Base-by-base conservation (phyloP, 495 filamentous ascomycete species). In the Terfezia boudieri region DNA sequence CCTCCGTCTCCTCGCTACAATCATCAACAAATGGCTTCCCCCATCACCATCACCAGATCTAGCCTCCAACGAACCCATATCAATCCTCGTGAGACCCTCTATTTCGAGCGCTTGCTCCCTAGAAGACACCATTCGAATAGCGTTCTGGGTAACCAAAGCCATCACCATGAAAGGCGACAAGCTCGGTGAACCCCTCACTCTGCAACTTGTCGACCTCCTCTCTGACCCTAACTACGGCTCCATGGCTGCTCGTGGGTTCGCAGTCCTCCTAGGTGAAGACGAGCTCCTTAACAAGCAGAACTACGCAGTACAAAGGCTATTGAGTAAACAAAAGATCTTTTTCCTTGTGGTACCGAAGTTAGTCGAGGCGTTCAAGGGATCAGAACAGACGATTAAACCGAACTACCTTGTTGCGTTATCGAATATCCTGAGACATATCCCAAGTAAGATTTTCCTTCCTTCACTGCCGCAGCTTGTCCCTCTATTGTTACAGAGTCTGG, bases 401-500 rank as follows among this genome's bases (percentile, higher is more conserved):
- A 76, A 79, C 59, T 76, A 82, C 56, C 73, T 85, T 17, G 71
- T 80, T 52, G 81, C 81, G 20, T 71, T 84, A 12, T 76, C 77
- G 0, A 77, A 78, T 2, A 73, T 85, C 38, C 71, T 85, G 41
- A 71, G 72, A 54, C 74, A 74, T 55, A 73, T 81, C 35, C 71
- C 80, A 9, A 75, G 77, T 22, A 57, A 66, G 16, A 69, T 85
- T 48, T 73, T 83, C 20, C 70, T 76, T 58, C 71, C 76, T 1
- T 73, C 79, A 58, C 69, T 85, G 9, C 70, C 70, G 17, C 71
- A 70, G 16, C 68, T 85, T 17, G 68, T 79, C 7, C 79, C 82
- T 0, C 72, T 83, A n/a, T 74, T 86, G 48, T 72, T 85, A 4
- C 82, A 84, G 61, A 75, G 70, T 50, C 70, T 86, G n/a, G 80